Conservation (phyloP, 495 filamentous ascomycete species). For the Glarea lozoyensis region DNA sequence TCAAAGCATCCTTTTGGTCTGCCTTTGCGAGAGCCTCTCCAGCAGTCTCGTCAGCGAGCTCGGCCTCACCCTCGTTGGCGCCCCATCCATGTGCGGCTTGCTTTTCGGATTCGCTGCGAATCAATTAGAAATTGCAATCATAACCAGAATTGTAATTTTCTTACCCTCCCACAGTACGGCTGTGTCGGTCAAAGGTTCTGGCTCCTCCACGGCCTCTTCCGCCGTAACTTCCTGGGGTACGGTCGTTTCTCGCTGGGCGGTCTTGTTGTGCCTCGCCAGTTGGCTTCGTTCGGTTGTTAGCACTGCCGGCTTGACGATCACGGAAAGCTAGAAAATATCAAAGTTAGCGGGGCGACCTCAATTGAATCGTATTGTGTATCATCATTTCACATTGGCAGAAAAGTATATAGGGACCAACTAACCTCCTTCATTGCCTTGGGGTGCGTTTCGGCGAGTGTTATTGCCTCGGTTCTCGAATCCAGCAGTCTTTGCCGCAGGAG, state of each 20-base stretch:
- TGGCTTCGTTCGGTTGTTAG: conserved; percentile 74
- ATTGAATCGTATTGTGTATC: too few species aligned
- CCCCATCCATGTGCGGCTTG: conserved; percentile 90
- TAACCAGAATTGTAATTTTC: conserved; percentile 13
- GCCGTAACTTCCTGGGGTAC: conserved; percentile 40
- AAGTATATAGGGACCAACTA: conserved; percentile 24
- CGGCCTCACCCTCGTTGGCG: conserved; percentile 63
- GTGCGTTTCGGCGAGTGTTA: conserved; percentile 48
- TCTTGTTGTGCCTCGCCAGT: conserved; percentile 43
- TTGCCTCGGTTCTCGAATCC: conserved; percentile 30
- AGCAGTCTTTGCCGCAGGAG: conserved; percentile 34
- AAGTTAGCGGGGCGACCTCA: conserved; percentile 13
- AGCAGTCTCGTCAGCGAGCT: conserved; percentile 80
- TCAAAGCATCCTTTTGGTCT: conserved; percentile 57
- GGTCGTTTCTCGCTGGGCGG: conserved; percentile 7
- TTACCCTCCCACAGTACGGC: conserved; percentile 63
- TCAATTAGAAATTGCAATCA: conserved; percentile 5
- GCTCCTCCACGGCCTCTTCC: conserved; percentile 40
- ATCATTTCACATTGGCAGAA: too few species aligned
- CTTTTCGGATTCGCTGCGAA: conserved; percentile 72
- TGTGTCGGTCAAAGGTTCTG: conserved; percentile 70
- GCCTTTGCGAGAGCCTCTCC: conserved; percentile 77
- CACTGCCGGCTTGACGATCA: conserved; percentile 75
- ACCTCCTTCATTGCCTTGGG: conserved; percentile 79
- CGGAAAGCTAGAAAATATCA: conserved; percentile 60